Percentiles rank a stretch among this genome's conserved stretches.
Evolutionary conservation across 1,139 yeast species (phyloP).

Genomic region (Blastobotrys apis): DNA sequence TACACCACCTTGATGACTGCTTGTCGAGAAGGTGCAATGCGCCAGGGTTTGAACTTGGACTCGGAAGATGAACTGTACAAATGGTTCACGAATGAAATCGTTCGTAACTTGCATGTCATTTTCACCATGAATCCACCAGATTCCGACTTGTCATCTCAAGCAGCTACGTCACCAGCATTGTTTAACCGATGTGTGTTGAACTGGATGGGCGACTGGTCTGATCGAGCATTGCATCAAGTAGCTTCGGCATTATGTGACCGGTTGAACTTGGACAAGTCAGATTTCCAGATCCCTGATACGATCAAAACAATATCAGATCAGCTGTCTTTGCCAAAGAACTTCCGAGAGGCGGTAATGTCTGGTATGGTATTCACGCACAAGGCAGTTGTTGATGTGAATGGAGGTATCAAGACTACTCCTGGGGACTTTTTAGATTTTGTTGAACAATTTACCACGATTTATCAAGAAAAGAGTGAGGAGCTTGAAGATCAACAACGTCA

Average conservation of each 20-base stretch:
- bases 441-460: slow-evolving; percentile 45
- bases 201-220: slow-evolving; percentile 88
- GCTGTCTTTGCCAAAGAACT: slow-evolving; percentile 26
- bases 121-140: slow-evolving; percentile 66
- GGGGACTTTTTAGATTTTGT: slow-evolving; percentile 55
- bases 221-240: slow-evolving; percentile 47
- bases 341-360: slow-evolving; percentile 49
- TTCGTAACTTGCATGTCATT: slow-evolving; percentile 74
- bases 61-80: slow-evolving; percentile 65
- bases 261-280: slow-evolving; percentile 52
- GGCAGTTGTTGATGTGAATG: slow-evolving; percentile 15
- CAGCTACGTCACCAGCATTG: slow-evolving; percentile 81
- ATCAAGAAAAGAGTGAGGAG: slow-evolving; percentile 42
- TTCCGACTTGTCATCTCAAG: slow-evolving; percentile 38
- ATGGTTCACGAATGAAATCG: slow-evolving; percentile 71
- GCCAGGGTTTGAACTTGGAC: slow-evolving; percentile 62
- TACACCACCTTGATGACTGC: slow-evolving; percentile 48
- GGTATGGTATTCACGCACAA: slow-evolving; percentile 48
- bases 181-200: slow-evolving; percentile 85
- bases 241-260: slow-evolving; percentile 42
- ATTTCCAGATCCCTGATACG: slow-evolving; percentile 31
- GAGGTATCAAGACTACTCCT: slow-evolving; percentile 40
- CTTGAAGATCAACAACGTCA: slow-evolving; percentile 70
- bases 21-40: slow-evolving; percentile 56
- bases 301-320: slow-evolving; percentile 19